These are phyloP conservation scores for Paraconiothyrium sp. DNA, from an alignment of 2,329 filamentous ascomycete species.

Conservation along the genomic window DNA sequence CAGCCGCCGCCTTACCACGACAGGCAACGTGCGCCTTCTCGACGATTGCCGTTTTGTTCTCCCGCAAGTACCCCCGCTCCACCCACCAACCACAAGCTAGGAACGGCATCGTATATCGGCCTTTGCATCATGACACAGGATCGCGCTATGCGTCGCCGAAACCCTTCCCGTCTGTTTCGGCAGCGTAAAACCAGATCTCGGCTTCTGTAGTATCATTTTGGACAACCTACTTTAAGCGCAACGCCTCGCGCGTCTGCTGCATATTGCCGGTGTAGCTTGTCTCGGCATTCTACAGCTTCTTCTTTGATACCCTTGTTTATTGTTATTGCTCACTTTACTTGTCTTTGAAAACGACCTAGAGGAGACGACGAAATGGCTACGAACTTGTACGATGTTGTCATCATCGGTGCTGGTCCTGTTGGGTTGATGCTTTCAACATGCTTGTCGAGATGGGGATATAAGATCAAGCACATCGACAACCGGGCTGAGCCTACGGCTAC, in stretches of 20 bases:
- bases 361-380: constrained; percentile 22
- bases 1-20: neutral
- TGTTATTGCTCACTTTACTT: neutral
- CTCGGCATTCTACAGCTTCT: neutral
- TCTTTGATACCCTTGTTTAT: constrained; percentile 6
- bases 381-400: constrained; percentile 74
- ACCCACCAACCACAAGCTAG: constrained; percentile 4
- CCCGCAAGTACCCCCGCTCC: constrained; percentile 26
- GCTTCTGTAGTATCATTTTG: constrained; percentile 5
- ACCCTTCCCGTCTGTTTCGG: constrained; percentile 29
- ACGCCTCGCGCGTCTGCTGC: constrained; percentile 2
- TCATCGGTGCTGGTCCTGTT: constrained; percentile 88
- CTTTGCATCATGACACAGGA: constrained; percentile 11
- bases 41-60: constrained; percentile 28
- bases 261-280: neutral
- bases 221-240: constrained; percentile 20
- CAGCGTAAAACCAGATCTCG: constrained; percentile 28
- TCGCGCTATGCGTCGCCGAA: constrained; percentile 16
- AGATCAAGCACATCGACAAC: constrained; percentile 94
- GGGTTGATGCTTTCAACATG: constrained; percentile 88
- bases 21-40: neutral
- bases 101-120: constrained; percentile 28
- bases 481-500: constrained; percentile 84
- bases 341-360: constrained; percentile 20
- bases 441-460: constrained; percentile 91